phyloP scores from a whole-genome alignment of 768 basidiomycete genomes.

The Lentinula raphanica region DNA sequence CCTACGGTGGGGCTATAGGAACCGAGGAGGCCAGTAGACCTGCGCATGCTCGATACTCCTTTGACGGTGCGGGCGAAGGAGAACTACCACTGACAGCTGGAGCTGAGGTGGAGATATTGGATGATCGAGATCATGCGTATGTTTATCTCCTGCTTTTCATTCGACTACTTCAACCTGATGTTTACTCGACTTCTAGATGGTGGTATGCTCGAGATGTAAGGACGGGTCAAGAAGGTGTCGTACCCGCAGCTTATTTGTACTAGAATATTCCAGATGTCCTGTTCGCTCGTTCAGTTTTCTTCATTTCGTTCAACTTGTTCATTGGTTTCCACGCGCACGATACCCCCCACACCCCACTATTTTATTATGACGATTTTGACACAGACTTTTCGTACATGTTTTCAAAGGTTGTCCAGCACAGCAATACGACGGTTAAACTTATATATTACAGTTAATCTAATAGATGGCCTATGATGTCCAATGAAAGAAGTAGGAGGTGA shows the following conservation, averaged over 20 bases:
- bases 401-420: not conserved
- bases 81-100: slow-evolving; percentile 69
- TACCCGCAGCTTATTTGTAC: slow-evolving; percentile 89
- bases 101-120: slow-evolving; percentile 68
- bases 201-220: slow-evolving; percentile 86
- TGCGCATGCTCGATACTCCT: slow-evolving; percentile 78
- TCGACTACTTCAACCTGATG: slow-evolving; percentile 5
- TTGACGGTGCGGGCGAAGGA: slow-evolving; percentile 74
- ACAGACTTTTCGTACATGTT: slow-evolving; percentile 4
- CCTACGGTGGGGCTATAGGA: slow-evolving; percentile 58
- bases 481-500: not conserved
- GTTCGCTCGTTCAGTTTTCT: slow-evolving; percentile 33
- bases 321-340: slow-evolving; percentile 1
- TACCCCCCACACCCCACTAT: slow-evolving; percentile 3
- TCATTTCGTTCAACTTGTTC: slow-evolving; percentile 12
- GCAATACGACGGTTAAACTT: too few relatives aligned
- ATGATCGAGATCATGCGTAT: slow-evolving; percentile 76
- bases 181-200: slow-evolving; percentile 52
- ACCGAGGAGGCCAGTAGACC: slow-evolving; percentile 68
- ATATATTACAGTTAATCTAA: not conserved
- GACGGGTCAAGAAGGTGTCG: slow-evolving; percentile 81
- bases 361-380: slow-evolving; percentile 4
- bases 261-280: slow-evolving; percentile 35
- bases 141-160: slow-evolving; percentile 23
- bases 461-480: not conserved